Evolutionary conservation across 2,329 filamentous ascomycete species (phyloP).

Genomic region (Colletotrichum sp.): DNA sequence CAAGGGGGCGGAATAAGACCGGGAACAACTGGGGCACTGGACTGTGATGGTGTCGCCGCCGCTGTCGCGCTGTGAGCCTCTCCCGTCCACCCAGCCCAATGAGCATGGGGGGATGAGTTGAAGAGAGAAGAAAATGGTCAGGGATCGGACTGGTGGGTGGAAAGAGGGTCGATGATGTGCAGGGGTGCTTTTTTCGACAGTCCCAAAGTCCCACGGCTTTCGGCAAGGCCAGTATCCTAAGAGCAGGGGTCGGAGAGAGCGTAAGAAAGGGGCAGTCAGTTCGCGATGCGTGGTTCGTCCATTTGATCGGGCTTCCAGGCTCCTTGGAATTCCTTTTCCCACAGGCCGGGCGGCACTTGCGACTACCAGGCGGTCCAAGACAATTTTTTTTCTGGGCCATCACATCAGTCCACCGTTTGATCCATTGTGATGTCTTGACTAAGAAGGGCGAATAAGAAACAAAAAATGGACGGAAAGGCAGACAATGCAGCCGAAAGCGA

Average conservation of each 20-base stretch:
- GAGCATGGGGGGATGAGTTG: background rate
- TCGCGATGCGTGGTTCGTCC: background rate
- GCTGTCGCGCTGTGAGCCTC: conserved; percentile 12
- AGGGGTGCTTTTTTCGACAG: conserved; percentile 19
- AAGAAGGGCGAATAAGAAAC: conserved; percentile 1
- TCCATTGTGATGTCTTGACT: background rate
- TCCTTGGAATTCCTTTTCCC: conserved; percentile 10
- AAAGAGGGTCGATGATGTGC: conserved; percentile 27
- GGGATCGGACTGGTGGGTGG: conserved; percentile 6
- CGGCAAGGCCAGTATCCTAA: conserved; percentile 3
- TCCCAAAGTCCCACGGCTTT: conserved; percentile 1
- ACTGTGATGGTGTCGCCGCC: conserved; percentile 16
- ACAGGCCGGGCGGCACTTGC: background rate
- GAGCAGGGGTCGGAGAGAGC: background rate
- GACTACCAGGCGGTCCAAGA: background rate
- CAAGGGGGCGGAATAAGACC: background rate
- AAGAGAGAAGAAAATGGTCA: conserved; percentile 3
- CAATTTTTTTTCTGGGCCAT: background rate
- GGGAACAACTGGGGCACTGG: background rate
- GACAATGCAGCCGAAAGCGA: conserved; percentile 1
- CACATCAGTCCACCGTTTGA: background rate
- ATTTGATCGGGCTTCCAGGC: conserved; percentile 2
- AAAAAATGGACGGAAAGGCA: background rate
- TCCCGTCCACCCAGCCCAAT: background rate
- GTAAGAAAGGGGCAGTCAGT: conserved; percentile 4